Evolutionary conservation across 495 filamentous ascomycete species (phyloP).

Genomic region (Cercophora sp.): DNA sequence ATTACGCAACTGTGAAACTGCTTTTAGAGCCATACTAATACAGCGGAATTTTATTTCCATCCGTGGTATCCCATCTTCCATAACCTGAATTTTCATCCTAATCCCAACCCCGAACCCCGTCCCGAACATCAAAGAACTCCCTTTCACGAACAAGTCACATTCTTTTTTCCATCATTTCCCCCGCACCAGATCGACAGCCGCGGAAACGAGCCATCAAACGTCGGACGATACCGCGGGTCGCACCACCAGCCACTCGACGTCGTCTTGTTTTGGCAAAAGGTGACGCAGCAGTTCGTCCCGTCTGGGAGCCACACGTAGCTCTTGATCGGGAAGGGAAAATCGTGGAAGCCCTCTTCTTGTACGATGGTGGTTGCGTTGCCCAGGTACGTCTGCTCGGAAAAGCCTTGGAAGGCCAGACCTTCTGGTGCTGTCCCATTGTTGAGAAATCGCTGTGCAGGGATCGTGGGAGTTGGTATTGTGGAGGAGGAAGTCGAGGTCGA

Average conservation of each 20-base stretch:
- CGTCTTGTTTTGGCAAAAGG: slow-evolving; percentile 20
- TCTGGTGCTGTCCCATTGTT: slow-evolving; percentile 17
- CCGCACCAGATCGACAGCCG: slow-evolving; percentile 28
- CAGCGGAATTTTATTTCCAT: too few species aligned
- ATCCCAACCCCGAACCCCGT: not conserved
- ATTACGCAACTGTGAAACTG: too few species aligned
- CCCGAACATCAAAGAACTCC: not conserved
- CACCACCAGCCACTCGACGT: slow-evolving; percentile 16
- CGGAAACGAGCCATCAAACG: slow-evolving; percentile 3
- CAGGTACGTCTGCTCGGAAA: slow-evolving; percentile 1
- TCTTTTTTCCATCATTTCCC: not conserved
- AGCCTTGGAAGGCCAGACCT: slow-evolving; percentile 23
- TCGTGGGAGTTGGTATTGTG: too few species aligned
- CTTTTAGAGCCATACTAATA: too few species aligned
- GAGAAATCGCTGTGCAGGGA: slow-evolving; percentile 16
- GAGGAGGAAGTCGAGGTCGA: too few species aligned
- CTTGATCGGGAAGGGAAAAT: slow-evolving; percentile 14
- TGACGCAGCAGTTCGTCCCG: slow-evolving; percentile 22
- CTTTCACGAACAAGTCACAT: slow-evolving; percentile 13
- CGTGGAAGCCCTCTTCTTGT: slow-evolving; percentile 19
- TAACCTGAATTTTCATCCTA: not conserved
- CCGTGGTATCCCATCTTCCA: too few species aligned
- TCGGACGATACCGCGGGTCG: slow-evolving; percentile 4
- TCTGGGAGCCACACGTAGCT: slow-evolving; percentile 26
- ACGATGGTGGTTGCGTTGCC: slow-evolving; percentile 14